Conservation (phyloP, 352 stramenopile genomes). For the Phytophthora cactorum region DNA sequence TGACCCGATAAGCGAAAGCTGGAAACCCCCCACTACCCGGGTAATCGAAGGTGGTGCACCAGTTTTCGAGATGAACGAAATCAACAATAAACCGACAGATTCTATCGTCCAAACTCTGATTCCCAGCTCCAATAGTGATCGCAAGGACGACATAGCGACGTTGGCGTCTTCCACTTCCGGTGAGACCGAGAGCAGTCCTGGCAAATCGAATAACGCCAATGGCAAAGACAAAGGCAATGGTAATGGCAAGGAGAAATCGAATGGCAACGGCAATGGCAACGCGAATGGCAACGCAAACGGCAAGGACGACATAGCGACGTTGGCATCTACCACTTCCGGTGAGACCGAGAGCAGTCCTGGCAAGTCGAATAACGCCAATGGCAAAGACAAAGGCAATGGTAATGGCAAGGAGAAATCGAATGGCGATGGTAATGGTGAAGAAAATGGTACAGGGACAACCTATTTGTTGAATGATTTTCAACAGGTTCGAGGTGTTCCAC, state of each 20-base stretch:
- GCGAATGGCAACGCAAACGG: not conserved
- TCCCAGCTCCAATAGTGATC: not conserved
- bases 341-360: not conserved
- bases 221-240: conserved; percentile 3
- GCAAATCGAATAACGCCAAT: conserved; percentile 4
- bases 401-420: not conserved
- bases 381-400: not conserved
- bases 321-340: not conserved
- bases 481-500: too few species aligned
- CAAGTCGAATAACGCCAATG: conserved; percentile 4
- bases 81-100: too few species aligned
- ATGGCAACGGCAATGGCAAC: conserved; percentile 1
- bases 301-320: not conserved
- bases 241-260: not conserved
- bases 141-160: not conserved
- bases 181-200: not conserved
- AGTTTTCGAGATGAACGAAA: not conserved
- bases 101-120: too few species aligned
- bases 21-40: not conserved
- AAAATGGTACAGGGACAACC: too few species aligned
- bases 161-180: not conserved
- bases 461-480: too few species aligned
- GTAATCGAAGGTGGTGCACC: not conserved
- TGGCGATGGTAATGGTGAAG: too few species aligned
- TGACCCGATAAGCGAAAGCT: not conserved